Conservation (phyloP, 257 asterid species). For the Fraxinus pennsylvanica region DNA sequence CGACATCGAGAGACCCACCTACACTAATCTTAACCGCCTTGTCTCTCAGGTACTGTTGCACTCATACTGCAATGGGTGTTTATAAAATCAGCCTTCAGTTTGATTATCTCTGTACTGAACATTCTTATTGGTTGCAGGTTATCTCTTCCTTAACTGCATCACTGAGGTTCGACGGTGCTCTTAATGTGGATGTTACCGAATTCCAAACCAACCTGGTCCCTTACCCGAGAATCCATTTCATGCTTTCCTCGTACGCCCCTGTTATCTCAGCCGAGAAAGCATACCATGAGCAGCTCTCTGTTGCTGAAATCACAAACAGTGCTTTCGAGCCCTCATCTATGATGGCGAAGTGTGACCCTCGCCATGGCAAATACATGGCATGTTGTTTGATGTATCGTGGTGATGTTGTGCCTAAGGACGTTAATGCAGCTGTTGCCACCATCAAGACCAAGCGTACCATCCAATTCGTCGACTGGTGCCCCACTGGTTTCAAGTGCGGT, state of each 20-base stretch:
- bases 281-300: constrained; percentile 41
- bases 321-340: constrained; percentile 53
- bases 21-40: constrained; percentile 49
- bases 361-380: constrained; percentile 52
- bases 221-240: constrained; percentile 48
- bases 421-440: constrained; percentile 42
- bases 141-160: constrained; percentile 51
- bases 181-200: constrained; percentile 42
- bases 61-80: not conserved
- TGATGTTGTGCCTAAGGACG: constrained; percentile 51
- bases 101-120: not conserved
- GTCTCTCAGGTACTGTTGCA: constrained; percentile 37
- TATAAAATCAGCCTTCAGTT: not conserved
- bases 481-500: constrained; percentile 51
- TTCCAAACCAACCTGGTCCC: constrained; percentile 53
- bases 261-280: constrained; percentile 45
- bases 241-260: constrained; percentile 50
- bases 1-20: constrained; percentile 47
- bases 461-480: constrained; percentile 53
- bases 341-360: constrained; percentile 56
- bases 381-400: constrained; percentile 53
- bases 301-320: constrained; percentile 48
- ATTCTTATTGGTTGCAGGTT: constrained; percentile 29
- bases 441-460: constrained; percentile 52
- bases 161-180: constrained; percentile 49